A percentile compares a stretch with the other conserved stretches of the same genome.
These are phyloP conservation scores for Aspergillus novoparasiticus DNA, from an alignment of 2,329 filamentous ascomycete species.

Conservation along the genomic window DNA sequence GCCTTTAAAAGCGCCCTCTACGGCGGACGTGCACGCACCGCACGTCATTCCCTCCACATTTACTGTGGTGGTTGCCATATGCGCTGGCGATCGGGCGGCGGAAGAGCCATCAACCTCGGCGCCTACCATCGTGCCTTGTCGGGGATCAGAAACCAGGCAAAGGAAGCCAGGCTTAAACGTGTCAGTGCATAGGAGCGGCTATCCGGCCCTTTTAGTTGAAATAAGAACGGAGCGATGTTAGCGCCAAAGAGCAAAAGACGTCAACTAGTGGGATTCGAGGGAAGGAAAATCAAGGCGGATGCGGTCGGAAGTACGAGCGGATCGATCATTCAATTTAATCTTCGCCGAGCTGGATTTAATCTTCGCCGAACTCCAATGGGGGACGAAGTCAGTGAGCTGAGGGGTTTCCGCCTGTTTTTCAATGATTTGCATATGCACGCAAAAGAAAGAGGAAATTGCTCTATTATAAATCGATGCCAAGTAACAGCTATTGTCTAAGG, in stretches of 20 bases:
- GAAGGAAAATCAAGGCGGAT: slow-evolving; percentile 10
- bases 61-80: slow-evolving; percentile 87
- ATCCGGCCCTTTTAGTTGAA: slow-evolving; percentile 1
- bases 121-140: slow-evolving; percentile 22
- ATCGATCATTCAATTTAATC: slow-evolving; percentile 1
- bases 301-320: slow-evolving; percentile 10
- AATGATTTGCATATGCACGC: not conserved
- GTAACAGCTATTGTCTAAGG: not conserved
- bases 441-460: not conserved
- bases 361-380: not conserved
- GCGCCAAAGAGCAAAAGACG: not conserved
- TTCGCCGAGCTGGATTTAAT: not conserved
- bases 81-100: slow-evolving; percentile 46
- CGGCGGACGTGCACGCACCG: slow-evolving; percentile 91
- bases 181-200: slow-evolving; percentile 22
- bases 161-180: slow-evolving; percentile 10
- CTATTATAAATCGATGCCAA: slow-evolving; percentile 3
- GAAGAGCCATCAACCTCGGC: slow-evolving; percentile 20
- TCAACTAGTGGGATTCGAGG: not conserved
- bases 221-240: not conserved
- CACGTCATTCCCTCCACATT: slow-evolving; percentile 87
- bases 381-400: not conserved
- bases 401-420: not conserved
- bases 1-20: slow-evolving; percentile 85
- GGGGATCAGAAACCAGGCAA: slow-evolving; percentile 17